Conservation (phyloP, 169 alveolate species). For the Babesia caballi region DNA sequence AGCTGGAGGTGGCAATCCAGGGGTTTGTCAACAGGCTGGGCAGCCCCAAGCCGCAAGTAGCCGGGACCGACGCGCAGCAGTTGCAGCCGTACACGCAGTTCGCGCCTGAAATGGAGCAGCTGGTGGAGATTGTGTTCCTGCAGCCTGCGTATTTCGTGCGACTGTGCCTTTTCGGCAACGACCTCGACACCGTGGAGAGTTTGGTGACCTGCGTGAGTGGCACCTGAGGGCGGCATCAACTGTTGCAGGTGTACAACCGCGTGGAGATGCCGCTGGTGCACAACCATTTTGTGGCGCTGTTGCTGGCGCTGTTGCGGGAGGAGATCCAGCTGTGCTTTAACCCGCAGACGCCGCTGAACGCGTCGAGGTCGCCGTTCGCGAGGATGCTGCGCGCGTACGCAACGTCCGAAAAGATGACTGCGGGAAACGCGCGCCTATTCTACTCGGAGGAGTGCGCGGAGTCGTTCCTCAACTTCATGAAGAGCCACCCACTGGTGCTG, state of each 20-base stretch:
- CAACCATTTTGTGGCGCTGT: conserved; percentile 43
- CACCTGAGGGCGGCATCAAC: background rate
- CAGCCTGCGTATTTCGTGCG: conserved; percentile 64
- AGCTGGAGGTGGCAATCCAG: conserved; percentile 20
- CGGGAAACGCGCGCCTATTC: conserved; percentile 34
- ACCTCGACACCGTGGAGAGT: conserved; percentile 15
- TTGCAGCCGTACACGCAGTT: background rate
- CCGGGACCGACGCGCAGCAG: background rate
- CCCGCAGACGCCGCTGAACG: conserved; percentile 51
- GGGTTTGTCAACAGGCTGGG: conserved; percentile 15
- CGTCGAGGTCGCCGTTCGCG: conserved; percentile 54
- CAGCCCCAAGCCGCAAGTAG: background rate
- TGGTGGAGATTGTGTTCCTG: conserved; percentile 27
- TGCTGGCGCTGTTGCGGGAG: conserved; percentile 48
- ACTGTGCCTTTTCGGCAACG: conserved; percentile 47
- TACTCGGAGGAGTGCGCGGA: conserved; percentile 15
- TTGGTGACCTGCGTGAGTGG: conserved; percentile 25
- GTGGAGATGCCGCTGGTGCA: conserved; percentile 38
- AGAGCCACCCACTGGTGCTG: background rate
- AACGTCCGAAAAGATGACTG: background rate
- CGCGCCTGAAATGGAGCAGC: conserved; percentile 16
- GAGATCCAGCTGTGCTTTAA: conserved; percentile 50
- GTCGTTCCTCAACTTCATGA: conserved; percentile 18
- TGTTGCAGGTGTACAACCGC: conserved; percentile 18
- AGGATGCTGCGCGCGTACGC: conserved; percentile 35